Conservation (phyloP, 176 grass and related monocot species). For the Chrysopogon serrulatus region DNA sequence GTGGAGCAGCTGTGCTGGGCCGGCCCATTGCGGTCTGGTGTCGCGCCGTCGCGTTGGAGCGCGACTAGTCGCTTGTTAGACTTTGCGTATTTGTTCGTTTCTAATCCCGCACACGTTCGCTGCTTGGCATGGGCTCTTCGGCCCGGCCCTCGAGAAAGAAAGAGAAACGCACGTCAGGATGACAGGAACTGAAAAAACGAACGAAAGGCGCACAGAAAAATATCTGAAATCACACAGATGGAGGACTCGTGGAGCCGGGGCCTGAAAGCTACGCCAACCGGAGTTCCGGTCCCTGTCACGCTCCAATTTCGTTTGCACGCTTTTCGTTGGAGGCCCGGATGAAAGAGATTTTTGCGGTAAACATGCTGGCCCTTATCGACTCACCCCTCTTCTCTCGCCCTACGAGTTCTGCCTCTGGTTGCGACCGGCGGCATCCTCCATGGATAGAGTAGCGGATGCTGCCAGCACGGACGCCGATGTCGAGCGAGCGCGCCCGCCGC, state of each 20-base stretch:
- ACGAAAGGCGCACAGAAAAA: not conserved
- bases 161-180: too few species aligned
- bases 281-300: not conserved
- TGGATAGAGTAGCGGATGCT: not conserved
- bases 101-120: not conserved
- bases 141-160: too few species aligned
- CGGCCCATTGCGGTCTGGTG: too few species aligned
- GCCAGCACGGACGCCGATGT: constrained; percentile 10
- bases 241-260: too few species aligned
- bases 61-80: too few species aligned
- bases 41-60: too few species aligned
- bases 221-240: not conserved
- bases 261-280: constrained; percentile 6
- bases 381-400: too few species aligned
- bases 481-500: not conserved
- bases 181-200: not conserved
- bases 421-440: not conserved
- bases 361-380: not conserved
- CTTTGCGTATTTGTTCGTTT: not conserved
- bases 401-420: not conserved
- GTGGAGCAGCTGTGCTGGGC: too few species aligned
- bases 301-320: too few species aligned
- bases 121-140: not conserved
- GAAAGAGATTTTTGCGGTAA: not conserved
- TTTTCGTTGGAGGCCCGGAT: too few species aligned